Percentiles rank a stretch among this genome's conserved stretches.
These are phyloP conservation scores for Sarcocystis neurona DNA, from an alignment of 169 alveolate genomes.

Conservation along the genomic window DNA sequence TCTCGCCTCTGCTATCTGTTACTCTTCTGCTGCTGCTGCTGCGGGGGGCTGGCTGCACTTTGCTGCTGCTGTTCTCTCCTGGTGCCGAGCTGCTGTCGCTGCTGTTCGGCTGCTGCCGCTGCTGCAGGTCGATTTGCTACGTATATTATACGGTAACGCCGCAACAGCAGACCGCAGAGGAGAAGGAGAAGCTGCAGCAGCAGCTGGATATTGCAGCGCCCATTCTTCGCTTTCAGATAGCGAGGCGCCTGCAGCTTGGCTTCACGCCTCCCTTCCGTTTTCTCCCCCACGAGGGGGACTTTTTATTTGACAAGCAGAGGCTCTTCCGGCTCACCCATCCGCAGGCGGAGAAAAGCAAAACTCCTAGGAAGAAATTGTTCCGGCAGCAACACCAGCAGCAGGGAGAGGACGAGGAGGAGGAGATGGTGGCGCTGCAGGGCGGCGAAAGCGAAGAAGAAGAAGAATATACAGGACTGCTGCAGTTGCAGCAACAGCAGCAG, in stretches of 20 bases:
- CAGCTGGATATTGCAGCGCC: slow-evolving; percentile 63
- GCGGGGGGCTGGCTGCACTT: neutral
- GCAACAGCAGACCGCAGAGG: slow-evolving; percentile 57
- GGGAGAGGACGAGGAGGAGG: neutral
- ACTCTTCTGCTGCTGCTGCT: too few relatives aligned
- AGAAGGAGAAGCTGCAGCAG: slow-evolving; percentile 57
- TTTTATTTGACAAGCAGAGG: slow-evolving; percentile 20
- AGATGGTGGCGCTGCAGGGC: neutral
- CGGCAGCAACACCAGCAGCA: neutral
- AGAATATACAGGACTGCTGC: neutral
- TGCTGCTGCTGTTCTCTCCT: neutral
- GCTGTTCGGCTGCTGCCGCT: neutral
- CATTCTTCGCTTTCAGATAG: slow-evolving; percentile 59
- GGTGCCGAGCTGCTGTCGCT: neutral
- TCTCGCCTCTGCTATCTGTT: neutral
- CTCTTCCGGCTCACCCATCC: neutral
- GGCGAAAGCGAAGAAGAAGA: neutral
- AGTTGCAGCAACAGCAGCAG: too few relatives aligned
- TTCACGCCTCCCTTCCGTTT: slow-evolving; percentile 63
- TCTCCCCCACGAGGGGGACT: slow-evolving; percentile 27
- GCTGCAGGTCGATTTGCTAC: slow-evolving; percentile 54
- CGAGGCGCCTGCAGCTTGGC: slow-evolving; percentile 64
- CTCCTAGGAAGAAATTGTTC: neutral
- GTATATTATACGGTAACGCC: slow-evolving; percentile 58
- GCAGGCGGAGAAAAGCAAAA: too few relatives aligned